These are phyloP conservation scores for cucumber (Cucumis sativus) DNA, from an alignment of 306 rosid species.

Conservation along the genomic window DNA sequence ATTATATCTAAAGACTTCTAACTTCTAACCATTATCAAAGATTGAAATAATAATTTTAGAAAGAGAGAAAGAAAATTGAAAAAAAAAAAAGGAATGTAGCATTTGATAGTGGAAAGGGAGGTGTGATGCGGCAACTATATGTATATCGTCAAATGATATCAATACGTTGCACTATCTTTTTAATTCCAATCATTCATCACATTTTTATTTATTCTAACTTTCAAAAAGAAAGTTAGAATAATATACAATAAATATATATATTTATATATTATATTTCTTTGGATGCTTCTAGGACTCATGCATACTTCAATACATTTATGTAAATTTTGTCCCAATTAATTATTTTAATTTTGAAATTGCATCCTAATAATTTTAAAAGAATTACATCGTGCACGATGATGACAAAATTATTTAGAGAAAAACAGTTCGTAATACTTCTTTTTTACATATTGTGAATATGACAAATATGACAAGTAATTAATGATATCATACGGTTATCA, in stretches of 20 bases:
- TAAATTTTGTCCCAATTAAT: neutral
- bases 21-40: neutral
- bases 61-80: neutral
- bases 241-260: too few species aligned
- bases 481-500: too few species aligned
- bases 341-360: neutral
- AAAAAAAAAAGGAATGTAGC: neutral
- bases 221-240: too few species aligned
- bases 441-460: too few species aligned
- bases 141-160: neutral
- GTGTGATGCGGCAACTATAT: slow-evolving; percentile 1
- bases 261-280: too few species aligned
- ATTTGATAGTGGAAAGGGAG: neutral
- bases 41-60: neutral
- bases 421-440: too few species aligned
- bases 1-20: too few species aligned
- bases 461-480: too few species aligned
- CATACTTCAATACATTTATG: neutral
- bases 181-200: neutral
- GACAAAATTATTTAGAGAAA: too few species aligned
- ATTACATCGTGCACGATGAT: too few species aligned
- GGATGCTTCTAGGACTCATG: neutral
- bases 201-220: neutral
- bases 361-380: too few species aligned
- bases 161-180: neutral